Evolutionary conservation across 306 rosid genomes (phyloP).

Genomic region (Oxytropis ochrocephala): DNA sequence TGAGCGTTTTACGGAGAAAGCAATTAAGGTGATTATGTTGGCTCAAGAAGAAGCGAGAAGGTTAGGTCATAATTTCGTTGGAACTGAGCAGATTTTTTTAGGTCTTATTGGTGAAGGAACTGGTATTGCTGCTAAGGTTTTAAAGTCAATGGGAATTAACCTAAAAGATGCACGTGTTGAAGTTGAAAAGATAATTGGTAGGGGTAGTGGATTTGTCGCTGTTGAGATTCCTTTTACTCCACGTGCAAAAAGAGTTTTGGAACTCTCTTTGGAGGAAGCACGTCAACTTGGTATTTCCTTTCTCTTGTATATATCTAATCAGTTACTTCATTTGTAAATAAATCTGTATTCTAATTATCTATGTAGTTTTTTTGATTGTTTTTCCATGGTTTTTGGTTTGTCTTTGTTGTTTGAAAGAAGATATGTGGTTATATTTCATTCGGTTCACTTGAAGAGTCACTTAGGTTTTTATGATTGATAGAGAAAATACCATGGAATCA

Average conservation of each 20-base stretch:
- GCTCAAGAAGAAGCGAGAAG: conserved; percentile 99
- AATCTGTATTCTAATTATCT: background rate
- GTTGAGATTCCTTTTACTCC: conserved; percentile 99
- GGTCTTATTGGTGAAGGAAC: conserved; percentile 99
- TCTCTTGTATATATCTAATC: background rate
- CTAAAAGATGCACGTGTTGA: conserved; percentile 96
- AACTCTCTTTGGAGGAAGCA: conserved; percentile 94
- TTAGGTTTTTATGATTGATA: background rate
- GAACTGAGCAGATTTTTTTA: conserved; percentile 92
- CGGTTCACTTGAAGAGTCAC: background rate
- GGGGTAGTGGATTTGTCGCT: conserved; percentile 98
- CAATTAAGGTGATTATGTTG: conserved; percentile 93
- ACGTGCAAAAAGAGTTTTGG: conserved; percentile 95
- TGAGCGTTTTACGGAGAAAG: conserved; percentile 96
- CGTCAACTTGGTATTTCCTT: conserved; percentile 79
- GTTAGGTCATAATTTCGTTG: conserved; percentile 95
- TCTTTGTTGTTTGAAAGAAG: background rate
- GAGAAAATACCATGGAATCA: background rate
- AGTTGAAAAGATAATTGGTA: conserved; percentile 97
- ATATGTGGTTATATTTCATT: background rate
- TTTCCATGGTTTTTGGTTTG: background rate
- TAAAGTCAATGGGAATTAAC: conserved; percentile 94
- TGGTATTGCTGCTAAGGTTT: conserved; percentile 95
- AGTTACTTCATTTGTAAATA: background rate
- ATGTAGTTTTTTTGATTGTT: background rate